These are phyloP conservation scores for Yamadazyma trypodendri DNA, from an alignment of 1,139 yeast genomes.

Conservation along the genomic window DNA sequence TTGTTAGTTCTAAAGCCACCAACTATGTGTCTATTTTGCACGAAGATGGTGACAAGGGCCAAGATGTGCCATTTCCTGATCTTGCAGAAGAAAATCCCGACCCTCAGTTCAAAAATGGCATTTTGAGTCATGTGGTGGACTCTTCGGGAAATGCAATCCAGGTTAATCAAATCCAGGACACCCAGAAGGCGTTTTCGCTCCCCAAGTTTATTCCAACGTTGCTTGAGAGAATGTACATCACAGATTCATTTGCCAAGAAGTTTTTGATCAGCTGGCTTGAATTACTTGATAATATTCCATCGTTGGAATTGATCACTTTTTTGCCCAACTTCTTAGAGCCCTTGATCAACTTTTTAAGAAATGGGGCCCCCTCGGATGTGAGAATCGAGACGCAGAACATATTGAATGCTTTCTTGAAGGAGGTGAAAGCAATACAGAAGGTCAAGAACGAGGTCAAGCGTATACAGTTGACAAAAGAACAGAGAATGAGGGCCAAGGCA, in stretches of 20 bases:
- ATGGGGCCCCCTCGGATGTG: slow-evolving; percentile 85
- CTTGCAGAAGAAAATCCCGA: neutral
- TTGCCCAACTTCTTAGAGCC: slow-evolving; percentile 91
- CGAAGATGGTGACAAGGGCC: slow-evolving; percentile 21
- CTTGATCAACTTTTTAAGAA: slow-evolving; percentile 67
- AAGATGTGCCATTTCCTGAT: slow-evolving; percentile 18
- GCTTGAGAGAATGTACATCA: slow-evolving; percentile 86
- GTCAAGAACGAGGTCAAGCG: slow-evolving; percentile 54
- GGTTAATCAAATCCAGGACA: slow-evolving; percentile 59
- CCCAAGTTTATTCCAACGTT: slow-evolving; percentile 87
- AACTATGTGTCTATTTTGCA: slow-evolving; percentile 82
- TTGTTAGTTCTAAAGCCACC: slow-evolving; percentile 93
- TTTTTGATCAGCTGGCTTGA: slow-evolving; percentile 93
- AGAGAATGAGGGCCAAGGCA: slow-evolving; percentile 8
- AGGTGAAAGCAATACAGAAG: slow-evolving; percentile 71
- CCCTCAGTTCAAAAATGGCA: slow-evolving; percentile 10
- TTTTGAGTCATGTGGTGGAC: slow-evolving; percentile 45
- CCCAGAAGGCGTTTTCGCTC: slow-evolving; percentile 76
- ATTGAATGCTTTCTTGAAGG: slow-evolving; percentile 73
- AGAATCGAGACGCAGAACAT: slow-evolving; percentile 81
- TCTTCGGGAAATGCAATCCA: slow-evolving; percentile 57
- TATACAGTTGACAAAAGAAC: slow-evolving; percentile 25
- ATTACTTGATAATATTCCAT: slow-evolving; percentile 88
- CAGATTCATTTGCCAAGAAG: slow-evolving; percentile 89
- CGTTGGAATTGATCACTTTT: slow-evolving; percentile 80